phyloP scores from a whole-genome alignment of 768 basidiomycete genomes.

The Trametes cinnabarina region DNA sequence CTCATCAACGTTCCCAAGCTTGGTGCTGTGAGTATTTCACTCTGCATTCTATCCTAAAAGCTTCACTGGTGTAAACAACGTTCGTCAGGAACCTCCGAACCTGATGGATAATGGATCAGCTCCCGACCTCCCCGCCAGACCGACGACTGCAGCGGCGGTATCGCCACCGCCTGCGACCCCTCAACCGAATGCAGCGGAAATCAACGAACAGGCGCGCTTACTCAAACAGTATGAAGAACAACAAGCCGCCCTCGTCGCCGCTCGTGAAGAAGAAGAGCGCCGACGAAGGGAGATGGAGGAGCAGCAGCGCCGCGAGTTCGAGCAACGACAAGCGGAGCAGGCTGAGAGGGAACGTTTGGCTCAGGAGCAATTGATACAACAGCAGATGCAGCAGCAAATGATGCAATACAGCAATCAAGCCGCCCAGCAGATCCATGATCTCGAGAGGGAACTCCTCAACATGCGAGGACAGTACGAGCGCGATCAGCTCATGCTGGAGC shows the following conservation, averaged over 20 bases:
- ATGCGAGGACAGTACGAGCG: conserved; percentile 98
- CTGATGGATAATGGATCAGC: conserved; percentile 77
- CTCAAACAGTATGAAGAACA: conserved; percentile 96
- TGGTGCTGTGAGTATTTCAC: conserved; percentile 58
- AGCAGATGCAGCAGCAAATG: conserved; percentile 83
- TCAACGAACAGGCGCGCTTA: conserved; percentile 90
- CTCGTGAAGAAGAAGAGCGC: conserved; percentile 81
- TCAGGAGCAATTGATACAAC: conserved; percentile 82
- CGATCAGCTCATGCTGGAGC: conserved; percentile 95
- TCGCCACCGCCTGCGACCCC: conserved; percentile 71
- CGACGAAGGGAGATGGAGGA: conserved; percentile 74
- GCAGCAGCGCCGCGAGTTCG: conserved; percentile 84
- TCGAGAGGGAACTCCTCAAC: conserved; percentile 86
- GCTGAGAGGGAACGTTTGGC: conserved; percentile 84
- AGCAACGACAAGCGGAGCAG: conserved; percentile 82
- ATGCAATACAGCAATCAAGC: conserved; percentile 78
- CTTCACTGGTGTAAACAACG: not conserved
- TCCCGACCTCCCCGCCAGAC: conserved; percentile 85
- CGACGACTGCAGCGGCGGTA: conserved; percentile 48
- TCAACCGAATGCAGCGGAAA: conserved; percentile 64
- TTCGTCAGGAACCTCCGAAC: conserved; percentile 88
- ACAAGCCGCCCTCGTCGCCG: conserved; percentile 80
- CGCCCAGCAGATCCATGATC: conserved; percentile 71
- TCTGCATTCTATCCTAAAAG: too few species aligned
- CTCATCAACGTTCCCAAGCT: conserved; percentile 98